A percentile compares a stretch with the other conserved stretches of the same genome.
phyloP scores from a whole-genome alignment of 148 eudicot genomes.

The Camellia lanceoleosa region DNA sequence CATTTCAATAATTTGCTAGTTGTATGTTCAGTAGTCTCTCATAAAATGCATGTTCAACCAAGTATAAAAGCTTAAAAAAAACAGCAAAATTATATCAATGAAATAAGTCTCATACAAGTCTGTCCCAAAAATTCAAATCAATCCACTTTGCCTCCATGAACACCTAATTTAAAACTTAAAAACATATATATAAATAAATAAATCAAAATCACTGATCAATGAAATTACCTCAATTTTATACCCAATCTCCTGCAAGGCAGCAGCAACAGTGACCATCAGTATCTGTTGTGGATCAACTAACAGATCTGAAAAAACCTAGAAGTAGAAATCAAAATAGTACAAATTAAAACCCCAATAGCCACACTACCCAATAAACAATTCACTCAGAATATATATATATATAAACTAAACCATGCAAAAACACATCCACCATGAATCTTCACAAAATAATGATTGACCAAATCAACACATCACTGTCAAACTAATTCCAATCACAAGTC shows the following conservation, averaged over 20 bases:
- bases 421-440: background rate
- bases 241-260: slow-evolving; percentile 74
- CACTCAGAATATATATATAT: slow-evolving; percentile 6
- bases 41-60: slow-evolving; percentile 1
- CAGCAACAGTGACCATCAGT: slow-evolving; percentile 71
- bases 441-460: background rate
- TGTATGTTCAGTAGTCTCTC: background rate
- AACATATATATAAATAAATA: background rate
- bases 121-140: background rate
- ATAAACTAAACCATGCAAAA: background rate
- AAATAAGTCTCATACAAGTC: background rate
- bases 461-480: slow-evolving; percentile 18
- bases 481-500: background rate
- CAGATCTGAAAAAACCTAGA: slow-evolving; percentile 80
- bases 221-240: slow-evolving; percentile 78
- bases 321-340: slow-evolving; percentile 19
- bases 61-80: background rate
- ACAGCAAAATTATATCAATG: background rate
- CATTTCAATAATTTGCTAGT: background rate
- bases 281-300: slow-evolving; percentile 73
- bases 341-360: slow-evolving; percentile 23
- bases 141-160: background rate
- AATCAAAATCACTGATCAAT: background rate
- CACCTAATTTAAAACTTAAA: background rate
- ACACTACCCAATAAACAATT: slow-evolving; percentile 10